Evolutionary conservation across 768 basidiomycete species (phyloP), one percentile per base, ranked within the genome.

Genomic region (Trametes cinnabarina): DNA sequence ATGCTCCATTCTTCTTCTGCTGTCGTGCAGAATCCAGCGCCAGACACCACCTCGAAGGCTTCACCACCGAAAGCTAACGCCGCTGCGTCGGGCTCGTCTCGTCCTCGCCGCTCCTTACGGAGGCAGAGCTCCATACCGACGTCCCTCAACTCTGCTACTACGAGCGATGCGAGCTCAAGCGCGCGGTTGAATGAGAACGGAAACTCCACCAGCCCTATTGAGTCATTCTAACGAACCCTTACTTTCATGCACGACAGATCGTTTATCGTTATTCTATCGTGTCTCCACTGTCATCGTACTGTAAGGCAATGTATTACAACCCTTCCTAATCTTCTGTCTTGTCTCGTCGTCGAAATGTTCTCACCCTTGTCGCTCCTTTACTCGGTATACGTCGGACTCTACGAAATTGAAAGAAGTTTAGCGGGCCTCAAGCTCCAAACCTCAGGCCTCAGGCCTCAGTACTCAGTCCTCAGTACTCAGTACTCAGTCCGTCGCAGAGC

Each of bases 41-140:
- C 60, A 14, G 15, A 55, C 11, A 15, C 51, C 3, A 20, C 56
- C 2, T 25, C 64, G 9, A 58, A 60, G 32, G 51, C 56, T 2
- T 60, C 61, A 3, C 61, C 66, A 0, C 34, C 66, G 23, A 53
- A 57, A n/a, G 53, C 42, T 10, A 15, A 59, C 8, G 32, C 40
- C n/a, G 23, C 55, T 4, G 9, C 51, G 8, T 37, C 60, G 22
- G 40, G 32, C 30, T 32, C 30, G 35, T 39, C 58, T 9, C 62
- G 63, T 17, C 55, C 63, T 20, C 63, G 68, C 14, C 65, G 68
- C 3, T 65, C 68, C 0, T 35, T 58, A 19, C 58, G 68, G 17
- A 49, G 68, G 19, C 64, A 62, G 34, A 42, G 61, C 23, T 65
- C 67, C 2, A 57, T 63, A n/a, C 52, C 64, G 4, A 42, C 62